Percentiles rank a stretch among this genome's conserved stretches.
Conservation (phyloP, 352 stramenopile species). For the Phytophthora citrophthora region DNA sequence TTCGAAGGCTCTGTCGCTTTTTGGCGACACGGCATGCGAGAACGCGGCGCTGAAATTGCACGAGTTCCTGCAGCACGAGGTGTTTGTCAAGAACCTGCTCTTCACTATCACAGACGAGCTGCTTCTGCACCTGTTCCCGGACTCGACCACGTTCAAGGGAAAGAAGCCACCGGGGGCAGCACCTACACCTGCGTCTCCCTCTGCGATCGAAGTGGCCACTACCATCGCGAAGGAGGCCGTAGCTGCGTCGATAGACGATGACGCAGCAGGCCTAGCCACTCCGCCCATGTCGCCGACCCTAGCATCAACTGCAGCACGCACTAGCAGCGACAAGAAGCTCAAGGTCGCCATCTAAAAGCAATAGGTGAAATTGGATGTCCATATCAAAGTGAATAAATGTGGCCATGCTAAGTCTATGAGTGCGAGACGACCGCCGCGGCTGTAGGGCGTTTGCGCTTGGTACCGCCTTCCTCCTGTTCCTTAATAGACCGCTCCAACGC, state of each 20-base stretch:
- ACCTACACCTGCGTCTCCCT: constrained; percentile 11
- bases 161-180: constrained; percentile 26
- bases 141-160: constrained; percentile 58
- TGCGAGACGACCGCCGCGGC: constrained; percentile 44
- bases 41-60: constrained; percentile 85
- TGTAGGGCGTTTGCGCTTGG: constrained; percentile 50
- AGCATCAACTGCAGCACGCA: constrained; percentile 1
- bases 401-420: constrained; percentile 22
- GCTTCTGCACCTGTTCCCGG: constrained; percentile 77
- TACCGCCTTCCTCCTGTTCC: constrained; percentile 72
- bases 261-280: constrained; percentile 8
- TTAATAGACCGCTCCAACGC: constrained; percentile 82
- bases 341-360: constrained; percentile 27
- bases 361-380: too few species aligned
- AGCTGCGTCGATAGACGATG: constrained; percentile 33
- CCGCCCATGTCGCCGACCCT: constrained; percentile 18
- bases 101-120: constrained; percentile 84
- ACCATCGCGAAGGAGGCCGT: constrained; percentile 23
- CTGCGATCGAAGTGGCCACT: constrained; percentile 26
- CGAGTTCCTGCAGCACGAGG: constrained; percentile 87
- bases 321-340: constrained; percentile 17
- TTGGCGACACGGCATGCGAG: constrained; percentile 76
- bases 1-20: constrained; percentile 74
- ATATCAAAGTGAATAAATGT: constrained; percentile 21
- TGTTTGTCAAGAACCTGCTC: constrained; percentile 88